Evolutionary conservation across 306 rosid genomes (phyloP).

Genomic region (Fragaria ananassa): DNA sequence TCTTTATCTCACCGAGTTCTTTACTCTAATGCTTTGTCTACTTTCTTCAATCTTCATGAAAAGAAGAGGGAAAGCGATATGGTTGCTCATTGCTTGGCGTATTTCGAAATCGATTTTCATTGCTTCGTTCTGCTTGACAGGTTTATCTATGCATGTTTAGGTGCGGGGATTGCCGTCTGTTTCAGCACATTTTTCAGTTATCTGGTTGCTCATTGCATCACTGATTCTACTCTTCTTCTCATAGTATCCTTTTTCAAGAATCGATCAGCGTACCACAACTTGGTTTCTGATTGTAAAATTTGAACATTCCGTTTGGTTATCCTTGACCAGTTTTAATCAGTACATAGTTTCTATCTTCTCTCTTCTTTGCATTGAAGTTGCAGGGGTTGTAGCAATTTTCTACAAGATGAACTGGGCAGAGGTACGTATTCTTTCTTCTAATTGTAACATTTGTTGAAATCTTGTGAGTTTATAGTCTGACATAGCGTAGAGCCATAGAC

Average conservation of each 20-base stretch:
- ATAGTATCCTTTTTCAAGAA: constrained; percentile 41
- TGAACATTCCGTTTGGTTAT: not conserved
- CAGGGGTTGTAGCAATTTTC: constrained; percentile 24
- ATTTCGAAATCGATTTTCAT: not conserved
- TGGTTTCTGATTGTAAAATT: not conserved
- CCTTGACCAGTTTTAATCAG: constrained; percentile 36
- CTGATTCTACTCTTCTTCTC: constrained; percentile 25
- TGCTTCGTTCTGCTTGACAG: constrained; percentile 35
- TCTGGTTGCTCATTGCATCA: constrained; percentile 34
- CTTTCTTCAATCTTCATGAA: not conserved
- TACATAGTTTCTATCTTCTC: constrained; percentile 29
- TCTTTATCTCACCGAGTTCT: not conserved
- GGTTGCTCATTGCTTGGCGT: not conserved
- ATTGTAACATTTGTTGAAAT: not conserved
- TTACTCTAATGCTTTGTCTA: not conserved
- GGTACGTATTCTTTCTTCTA: constrained; percentile 34
- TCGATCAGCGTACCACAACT: not conserved
- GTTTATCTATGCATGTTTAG: constrained; percentile 47
- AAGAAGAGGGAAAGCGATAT: not conserved
- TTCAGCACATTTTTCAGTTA: constrained; percentile 40
- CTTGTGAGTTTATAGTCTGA: not conserved
- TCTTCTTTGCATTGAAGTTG: constrained; percentile 37
- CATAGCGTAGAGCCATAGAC: not conserved
- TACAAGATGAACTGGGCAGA: constrained; percentile 38
- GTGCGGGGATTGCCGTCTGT: constrained; percentile 49